These are phyloP conservation scores for Dimocarpus longan DNA, from an alignment of 345 rosid species.

Conservation along the genomic window DNA sequence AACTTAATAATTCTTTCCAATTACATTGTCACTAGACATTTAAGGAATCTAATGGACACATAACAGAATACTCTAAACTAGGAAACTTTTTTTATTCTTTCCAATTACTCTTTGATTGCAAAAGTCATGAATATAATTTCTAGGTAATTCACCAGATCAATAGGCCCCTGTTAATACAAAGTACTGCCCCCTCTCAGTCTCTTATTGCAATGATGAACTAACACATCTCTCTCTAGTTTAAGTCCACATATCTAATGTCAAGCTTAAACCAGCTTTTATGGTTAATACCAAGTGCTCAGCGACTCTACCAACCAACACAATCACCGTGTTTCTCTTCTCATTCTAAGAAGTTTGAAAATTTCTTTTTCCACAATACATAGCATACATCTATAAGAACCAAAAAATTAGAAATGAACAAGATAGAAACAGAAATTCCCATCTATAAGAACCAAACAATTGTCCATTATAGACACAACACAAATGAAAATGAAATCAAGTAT, in stretches of 20 bases:
- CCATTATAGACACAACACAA: background rate
- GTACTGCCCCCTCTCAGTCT: background rate
- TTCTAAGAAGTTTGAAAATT: background rate
- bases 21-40: too few species aligned
- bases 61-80: too few species aligned
- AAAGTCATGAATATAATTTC: background rate
- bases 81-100: too few species aligned
- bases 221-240: background rate
- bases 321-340: background rate
- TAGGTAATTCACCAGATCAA: background rate
- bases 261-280: background rate
- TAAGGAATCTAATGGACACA: too few species aligned
- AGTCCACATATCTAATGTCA: conserved; percentile 1
- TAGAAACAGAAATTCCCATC: too few species aligned
- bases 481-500: background rate
- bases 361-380: background rate
- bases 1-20: background rate
- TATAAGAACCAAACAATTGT: background rate
- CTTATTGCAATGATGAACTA: background rate
- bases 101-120: background rate
- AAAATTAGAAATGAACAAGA: background rate
- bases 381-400: background rate
- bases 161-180: background rate
- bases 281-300: background rate
- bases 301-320: background rate